phyloP scores from a whole-genome alignment of 2,329 filamentous ascomycete genomes.

The Fusarium sublunatum region DNA sequence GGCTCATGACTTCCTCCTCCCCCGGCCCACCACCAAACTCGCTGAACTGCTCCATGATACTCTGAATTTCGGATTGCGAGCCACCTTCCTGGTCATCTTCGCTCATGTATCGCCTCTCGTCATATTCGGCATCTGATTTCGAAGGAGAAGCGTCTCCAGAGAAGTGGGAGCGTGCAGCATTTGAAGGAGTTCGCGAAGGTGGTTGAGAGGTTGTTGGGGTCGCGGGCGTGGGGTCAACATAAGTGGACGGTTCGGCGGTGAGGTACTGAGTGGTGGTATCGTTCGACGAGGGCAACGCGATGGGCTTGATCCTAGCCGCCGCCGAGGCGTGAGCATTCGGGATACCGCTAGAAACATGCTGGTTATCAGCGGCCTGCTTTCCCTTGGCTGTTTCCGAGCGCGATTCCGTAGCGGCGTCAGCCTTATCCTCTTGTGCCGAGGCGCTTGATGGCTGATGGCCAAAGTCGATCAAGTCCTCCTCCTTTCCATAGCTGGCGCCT shows the following conservation, averaged over 20 bases:
- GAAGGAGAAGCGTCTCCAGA: constrained; percentile 63
- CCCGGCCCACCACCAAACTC: constrained; percentile 77
- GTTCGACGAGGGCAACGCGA: constrained; percentile 52
- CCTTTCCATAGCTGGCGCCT: constrained; percentile 1
- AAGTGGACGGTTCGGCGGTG: constrained; percentile 60
- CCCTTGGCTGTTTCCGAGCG: constrained; percentile 36
- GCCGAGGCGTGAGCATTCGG: constrained; percentile 58
- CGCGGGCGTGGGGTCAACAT: constrained; percentile 68
- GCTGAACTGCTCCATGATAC: constrained; percentile 96
- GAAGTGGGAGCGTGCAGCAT: constrained; percentile 61
- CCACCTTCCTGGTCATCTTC: constrained; percentile 75
- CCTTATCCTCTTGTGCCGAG: constrained; percentile 7
- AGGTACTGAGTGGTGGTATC: constrained; percentile 57
- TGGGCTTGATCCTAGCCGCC: constrained; percentile 61
- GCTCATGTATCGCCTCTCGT: constrained; percentile 67
- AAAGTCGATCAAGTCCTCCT: constrained; percentile 42
- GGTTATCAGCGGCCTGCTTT: constrained; percentile 42
- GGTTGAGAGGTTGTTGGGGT: constrained; percentile 67
- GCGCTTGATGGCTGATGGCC: constrained; percentile 23
- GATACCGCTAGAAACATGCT: constrained; percentile 18
- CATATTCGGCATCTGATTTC: constrained; percentile 64
- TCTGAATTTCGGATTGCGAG: constrained; percentile 89
- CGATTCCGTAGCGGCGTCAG: constrained; percentile 13
- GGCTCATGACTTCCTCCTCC: constrained; percentile 91
- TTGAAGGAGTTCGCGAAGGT: constrained; percentile 68